Conservation (phyloP, 768 basidiomycete genomes). For the Leucosporidium scottii region DNA sequence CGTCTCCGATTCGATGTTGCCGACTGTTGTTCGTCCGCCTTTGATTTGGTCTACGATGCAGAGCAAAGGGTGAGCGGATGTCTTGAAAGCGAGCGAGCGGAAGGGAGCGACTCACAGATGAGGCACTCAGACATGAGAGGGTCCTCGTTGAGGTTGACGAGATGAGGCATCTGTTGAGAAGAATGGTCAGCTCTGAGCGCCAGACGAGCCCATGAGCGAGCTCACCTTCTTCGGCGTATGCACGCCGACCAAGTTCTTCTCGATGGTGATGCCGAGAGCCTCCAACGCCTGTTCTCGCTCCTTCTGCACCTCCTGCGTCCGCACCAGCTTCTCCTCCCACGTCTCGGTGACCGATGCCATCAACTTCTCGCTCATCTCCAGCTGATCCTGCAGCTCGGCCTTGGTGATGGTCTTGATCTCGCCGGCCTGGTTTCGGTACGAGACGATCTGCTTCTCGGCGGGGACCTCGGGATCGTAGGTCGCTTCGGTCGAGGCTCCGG, state of each 20-base stretch:
- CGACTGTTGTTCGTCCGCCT: constrained; percentile 70
- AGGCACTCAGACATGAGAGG: constrained; percentile 94
- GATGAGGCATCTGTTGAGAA: constrained; percentile 68
- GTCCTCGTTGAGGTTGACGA: constrained; percentile 73
- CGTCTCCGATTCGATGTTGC: constrained; percentile 73
- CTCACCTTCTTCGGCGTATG: constrained; percentile 90
- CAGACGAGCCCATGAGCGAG: too few species aligned
- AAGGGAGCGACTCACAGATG: constrained; percentile 46
- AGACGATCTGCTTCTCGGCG: constrained; percentile 89
- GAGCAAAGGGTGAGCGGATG: too few species aligned
- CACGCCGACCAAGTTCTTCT: constrained; percentile 92
- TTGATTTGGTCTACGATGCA: constrained; percentile 63
- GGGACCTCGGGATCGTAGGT: constrained; percentile 81
- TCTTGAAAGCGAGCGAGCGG: too few species aligned
- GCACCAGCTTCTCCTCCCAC: constrained; percentile 87
- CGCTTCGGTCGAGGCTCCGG: constrained; percentile 60
- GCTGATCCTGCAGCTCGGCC: constrained; percentile 93
- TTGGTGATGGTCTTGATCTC: constrained; percentile 92
- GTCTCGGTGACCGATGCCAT: constrained; percentile 91
- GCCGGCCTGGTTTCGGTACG: constrained; percentile 86
- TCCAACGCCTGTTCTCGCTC: constrained; percentile 96
- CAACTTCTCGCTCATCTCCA: constrained; percentile 88
- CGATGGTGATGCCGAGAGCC: constrained; percentile 93
- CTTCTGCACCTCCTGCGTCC: constrained; percentile 90
- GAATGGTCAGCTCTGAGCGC: constrained; percentile 47